Conservation (phyloP, 495 filamentous ascomycete genomes). For the Bathelium albidoporum region DNA sequence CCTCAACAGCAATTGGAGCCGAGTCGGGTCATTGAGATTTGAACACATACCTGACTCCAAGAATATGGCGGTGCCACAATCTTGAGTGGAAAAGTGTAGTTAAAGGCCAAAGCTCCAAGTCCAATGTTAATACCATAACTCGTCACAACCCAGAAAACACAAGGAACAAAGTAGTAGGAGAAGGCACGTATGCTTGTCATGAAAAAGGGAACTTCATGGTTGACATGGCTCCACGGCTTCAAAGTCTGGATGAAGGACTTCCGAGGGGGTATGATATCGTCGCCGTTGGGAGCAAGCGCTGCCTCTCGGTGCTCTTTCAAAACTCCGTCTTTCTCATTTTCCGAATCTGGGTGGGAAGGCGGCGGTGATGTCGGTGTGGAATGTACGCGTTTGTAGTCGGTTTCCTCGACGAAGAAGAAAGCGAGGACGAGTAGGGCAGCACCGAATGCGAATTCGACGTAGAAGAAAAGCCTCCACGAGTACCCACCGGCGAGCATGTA, state of each 20-base stretch:
- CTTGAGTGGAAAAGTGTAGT: slow-evolving; percentile 19
- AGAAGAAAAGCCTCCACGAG: slow-evolving; percentile 56
- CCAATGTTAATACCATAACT: slow-evolving; percentile 22
- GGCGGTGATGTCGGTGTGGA: slow-evolving; percentile 4
- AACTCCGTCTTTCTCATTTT: slow-evolving; percentile 9
- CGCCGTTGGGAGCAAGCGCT: not conserved
- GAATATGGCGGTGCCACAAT: slow-evolving; percentile 18
- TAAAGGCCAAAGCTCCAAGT: slow-evolving; percentile 21
- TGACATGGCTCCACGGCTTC: slow-evolving; percentile 20
- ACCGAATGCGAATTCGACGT: slow-evolving; percentile 52
- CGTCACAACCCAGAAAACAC: slow-evolving; percentile 17
- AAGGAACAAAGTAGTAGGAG: slow-evolving; percentile 14
- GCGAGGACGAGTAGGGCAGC: slow-evolving; percentile 44
- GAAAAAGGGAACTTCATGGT: slow-evolving; percentile 16
- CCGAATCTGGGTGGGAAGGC: slow-evolving; percentile 9
- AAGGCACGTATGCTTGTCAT: slow-evolving; percentile 14
- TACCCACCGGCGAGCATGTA: slow-evolving; percentile 56
- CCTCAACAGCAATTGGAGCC: not conserved
- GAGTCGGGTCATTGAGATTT: not conserved
- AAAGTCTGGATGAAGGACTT: slow-evolving; percentile 19
- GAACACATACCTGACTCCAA: slow-evolving; percentile 8
- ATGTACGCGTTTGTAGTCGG: slow-evolving; percentile 41
- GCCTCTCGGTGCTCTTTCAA: slow-evolving; percentile 17
- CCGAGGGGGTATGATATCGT: slow-evolving; percentile 16
- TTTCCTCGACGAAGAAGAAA: slow-evolving; percentile 55